Base-by-base conservation (phyloP, 805 yeast species). In the Ogataea trehaloabstinens region DNA sequence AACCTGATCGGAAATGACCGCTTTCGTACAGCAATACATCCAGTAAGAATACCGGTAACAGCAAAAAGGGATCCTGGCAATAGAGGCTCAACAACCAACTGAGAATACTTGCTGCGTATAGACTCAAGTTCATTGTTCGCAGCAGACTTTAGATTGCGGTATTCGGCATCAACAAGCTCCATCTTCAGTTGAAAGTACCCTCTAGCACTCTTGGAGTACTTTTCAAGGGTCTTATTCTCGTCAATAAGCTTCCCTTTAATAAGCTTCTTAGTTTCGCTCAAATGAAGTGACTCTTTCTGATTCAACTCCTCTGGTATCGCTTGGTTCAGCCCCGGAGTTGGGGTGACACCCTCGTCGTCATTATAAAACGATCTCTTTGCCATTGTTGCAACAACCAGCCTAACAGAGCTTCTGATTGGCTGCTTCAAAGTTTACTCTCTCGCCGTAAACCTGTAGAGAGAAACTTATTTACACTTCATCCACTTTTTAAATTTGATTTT, bases 201-300 rank as follows among this genome's bases (percentile, higher is more conserved):
- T 48, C 84, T 63, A 11, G 67, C 53, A 13, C 58, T 42, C 42
- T 68, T 67, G 34, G 71, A 48, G 40, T 66, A 67, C 11, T 60
- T 51, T 45, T 78, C 80, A 39, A 77, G 61, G 35, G 60, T 56
- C 28, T 78, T 74, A 10, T 73, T 60, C 10, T 78, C 57, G 41
- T 78, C 62, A 41, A 78, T 67, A n/a, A 70, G 68, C 74, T 77
- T 77, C 5, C 83, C 83, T 16, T 74, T 62, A 24, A 74, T 60
- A 32, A 70, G 64, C 2, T 67, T 53, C 31, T 67, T 65, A 37
- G 65, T 63, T 40, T 38, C 40, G 39, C 62, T 68, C 17, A 55
- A 42, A 38, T 39, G 38, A 4, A 42, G 44, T 0, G 67, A 57
- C 48, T 72, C 77, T 49, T 67, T 46, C 32, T 60, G 54, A 42